Evolutionary conservation across 805 yeast genomes (phyloP).

Genomic region (Candida ficus): DNA sequence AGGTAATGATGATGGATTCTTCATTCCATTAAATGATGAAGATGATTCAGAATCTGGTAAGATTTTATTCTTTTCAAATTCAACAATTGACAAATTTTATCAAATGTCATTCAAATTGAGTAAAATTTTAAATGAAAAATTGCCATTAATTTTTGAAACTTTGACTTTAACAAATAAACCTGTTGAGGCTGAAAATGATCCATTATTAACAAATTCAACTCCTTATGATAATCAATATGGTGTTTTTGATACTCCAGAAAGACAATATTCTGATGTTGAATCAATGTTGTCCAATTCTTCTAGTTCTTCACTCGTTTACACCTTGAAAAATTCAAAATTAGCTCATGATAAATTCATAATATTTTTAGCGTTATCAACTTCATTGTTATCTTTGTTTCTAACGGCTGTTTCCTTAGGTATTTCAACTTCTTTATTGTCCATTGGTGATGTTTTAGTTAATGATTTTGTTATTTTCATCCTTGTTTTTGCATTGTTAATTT

Average conservation of each 20-base stretch:
- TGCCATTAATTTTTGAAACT: constrained; percentile 19
- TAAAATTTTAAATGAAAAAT: constrained; percentile 10
- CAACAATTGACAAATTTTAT: constrained; percentile 27
- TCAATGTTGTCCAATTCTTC: constrained; percentile 11
- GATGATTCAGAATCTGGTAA: constrained; percentile 18
- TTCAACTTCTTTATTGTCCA: constrained; percentile 26
- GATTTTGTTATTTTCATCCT: constrained; percentile 28
- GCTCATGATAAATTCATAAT: constrained; percentile 40
- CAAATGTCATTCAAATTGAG: constrained; percentile 15
- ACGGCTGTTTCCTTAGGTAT: constrained; percentile 42
- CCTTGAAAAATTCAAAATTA: constrained; percentile 1
- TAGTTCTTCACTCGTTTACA: not conserved
- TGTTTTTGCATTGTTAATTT: constrained; percentile 36
- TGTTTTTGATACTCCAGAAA: not conserved
- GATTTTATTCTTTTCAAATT: constrained; percentile 12
- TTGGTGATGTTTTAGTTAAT: constrained; percentile 20
- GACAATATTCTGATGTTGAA: constrained; percentile 11
- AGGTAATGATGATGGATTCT: constrained; percentile 32
- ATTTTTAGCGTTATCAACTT: constrained; percentile 37
- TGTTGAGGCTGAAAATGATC: not conserved
- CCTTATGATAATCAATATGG: constrained; percentile 1
- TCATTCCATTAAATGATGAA: constrained; percentile 30
- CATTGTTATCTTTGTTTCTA: constrained; percentile 35
- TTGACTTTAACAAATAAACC: not conserved
- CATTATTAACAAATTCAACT: constrained; percentile 1